Conservation (phyloP, 305 asterid genomes). For the Andrographis paniculata region DNA sequence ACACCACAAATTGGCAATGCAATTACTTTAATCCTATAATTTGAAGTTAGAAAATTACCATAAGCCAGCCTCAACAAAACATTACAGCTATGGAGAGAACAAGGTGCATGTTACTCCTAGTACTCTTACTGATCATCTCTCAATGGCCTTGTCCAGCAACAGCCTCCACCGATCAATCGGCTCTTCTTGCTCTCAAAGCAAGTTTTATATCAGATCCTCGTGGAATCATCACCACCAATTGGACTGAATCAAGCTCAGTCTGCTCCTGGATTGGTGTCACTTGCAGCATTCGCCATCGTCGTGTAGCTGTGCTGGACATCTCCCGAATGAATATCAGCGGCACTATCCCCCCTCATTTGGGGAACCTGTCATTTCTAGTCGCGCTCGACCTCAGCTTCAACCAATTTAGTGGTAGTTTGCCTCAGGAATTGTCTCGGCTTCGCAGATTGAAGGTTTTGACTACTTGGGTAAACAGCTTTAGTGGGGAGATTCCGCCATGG, state of each 20-base stretch:
- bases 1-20: too few species aligned
- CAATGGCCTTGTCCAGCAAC: neutral
- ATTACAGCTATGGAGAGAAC: neutral
- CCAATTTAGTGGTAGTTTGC: constrained; percentile 5
- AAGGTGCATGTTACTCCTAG: too few species aligned
- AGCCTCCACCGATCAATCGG: constrained; percentile 12
- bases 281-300: constrained; percentile 12
- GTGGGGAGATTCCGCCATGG: constrained; percentile 25
- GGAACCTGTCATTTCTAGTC: constrained; percentile 16
- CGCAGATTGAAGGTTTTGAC: constrained; percentile 5
- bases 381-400: constrained; percentile 14
- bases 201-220: constrained; percentile 12
- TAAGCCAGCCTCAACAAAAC: too few species aligned
- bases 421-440: constrained; percentile 5
- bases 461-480: constrained; percentile 13
- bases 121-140: neutral
- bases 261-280: constrained; percentile 16
- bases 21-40: too few species aligned
- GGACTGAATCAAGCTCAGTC: constrained; percentile 17
- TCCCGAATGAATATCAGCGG: constrained; percentile 15
- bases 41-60: too few species aligned
- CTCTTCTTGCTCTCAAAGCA: constrained; percentile 19
- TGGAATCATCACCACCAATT: constrained; percentile 5
- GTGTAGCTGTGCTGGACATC: constrained; percentile 13
- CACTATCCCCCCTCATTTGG: constrained; percentile 18